Base-by-base conservation (phyloP, 2,329 filamentous ascomycete genomes). In the Pseudopyricularia javanii region DNA sequence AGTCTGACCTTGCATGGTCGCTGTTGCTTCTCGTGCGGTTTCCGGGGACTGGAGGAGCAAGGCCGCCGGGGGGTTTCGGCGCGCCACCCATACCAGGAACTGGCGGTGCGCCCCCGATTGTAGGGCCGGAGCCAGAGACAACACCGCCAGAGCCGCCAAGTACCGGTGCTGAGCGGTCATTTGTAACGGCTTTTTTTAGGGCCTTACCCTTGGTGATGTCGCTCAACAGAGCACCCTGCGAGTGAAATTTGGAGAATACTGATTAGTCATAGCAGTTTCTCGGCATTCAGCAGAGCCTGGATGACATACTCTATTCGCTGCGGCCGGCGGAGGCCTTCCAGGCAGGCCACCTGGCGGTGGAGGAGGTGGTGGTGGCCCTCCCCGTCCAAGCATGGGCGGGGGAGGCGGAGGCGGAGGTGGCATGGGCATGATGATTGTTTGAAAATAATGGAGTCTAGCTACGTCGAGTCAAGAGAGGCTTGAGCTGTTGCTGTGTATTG, bases 101-200 rank as follows among this genome's bases (percentile, higher is more conserved):
- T 78, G 82, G 32, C 75, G 77, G 12, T 78, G 76, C 50, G 76
- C 73, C 15, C 37, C 47, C 22, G 53, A 49, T 20, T 3, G 50
- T 34, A 43, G 34, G 34, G 3, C 26, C 50, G 37, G n/a, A n/a
- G n/a, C n/a, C 37, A 3, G 37, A 43, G 37, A 20, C 12, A 20
- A 11, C 37, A 37, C 50, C 50, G 34, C 50, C 50, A 11, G 33
- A 35, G 24, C 34, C 50, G 50, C 74, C 74, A 54, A 96, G 67
- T 50, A 78, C 61, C 1, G 91, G 91, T 7, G 88, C 88, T 22
- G 91, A 96, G 67, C 91, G 84, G 68, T 97, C 91, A 69, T 97
- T 96, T 59, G 91, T 88, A 53, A 89, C 84, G 32, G 88, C 76
- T 68, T 95, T 96, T 70, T 86, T 95, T 55, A 97, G 75, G 56